Base-by-base conservation (phyloP, 1,139 yeast genomes). In the Candida tetrigidarum region DNA sequence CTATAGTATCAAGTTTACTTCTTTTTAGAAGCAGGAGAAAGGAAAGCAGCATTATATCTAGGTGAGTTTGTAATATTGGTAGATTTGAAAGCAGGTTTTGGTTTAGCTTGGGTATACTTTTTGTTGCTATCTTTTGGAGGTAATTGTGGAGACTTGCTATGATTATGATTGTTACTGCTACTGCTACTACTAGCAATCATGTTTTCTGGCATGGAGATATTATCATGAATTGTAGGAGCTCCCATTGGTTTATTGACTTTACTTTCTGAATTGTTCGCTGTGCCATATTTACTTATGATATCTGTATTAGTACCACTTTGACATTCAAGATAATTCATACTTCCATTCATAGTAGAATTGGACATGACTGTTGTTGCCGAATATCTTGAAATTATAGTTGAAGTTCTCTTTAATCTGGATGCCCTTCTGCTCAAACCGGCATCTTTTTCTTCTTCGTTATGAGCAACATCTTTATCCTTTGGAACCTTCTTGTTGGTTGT, bases 401-500 rank as follows among this genome's bases (percentile, higher is more conserved):
- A 25, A 5, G 39, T 36, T 15, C 39, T 25, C 29, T 36, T 36
- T 14, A 36, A 25, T 14, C 10, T 26, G 27, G 39, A 23, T 5
- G 6, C 10, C 5, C 16, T 25, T 16, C 36, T 32, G 12, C 15
- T 32, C 14, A 32, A 32, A 10, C 9, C 23, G 11, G 15, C 41
- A 29, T 29, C 40, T 15, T 26, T 37, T 4, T 27, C 45, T 9
- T 32, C 45, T 15, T 35, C 39, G 9, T 18, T 36, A 20, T 28
- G 26, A 4, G 41, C 44, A 14, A 45, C 37, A 15, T 45, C 45
- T 20, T 32, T 32, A 23, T 37, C 32, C 19, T 45, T 39, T 2
- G 82, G 82, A n/a, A 76, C 56, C 42, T 57, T 60, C 41, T 63
- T 63, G 49, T 69, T 72, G 3, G 80, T 69, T 14, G 70, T 60